These are phyloP conservation scores for Paratrypanosoma confusum DNA, from an alignment of 208 protist species.

Conservation along the genomic window DNA sequence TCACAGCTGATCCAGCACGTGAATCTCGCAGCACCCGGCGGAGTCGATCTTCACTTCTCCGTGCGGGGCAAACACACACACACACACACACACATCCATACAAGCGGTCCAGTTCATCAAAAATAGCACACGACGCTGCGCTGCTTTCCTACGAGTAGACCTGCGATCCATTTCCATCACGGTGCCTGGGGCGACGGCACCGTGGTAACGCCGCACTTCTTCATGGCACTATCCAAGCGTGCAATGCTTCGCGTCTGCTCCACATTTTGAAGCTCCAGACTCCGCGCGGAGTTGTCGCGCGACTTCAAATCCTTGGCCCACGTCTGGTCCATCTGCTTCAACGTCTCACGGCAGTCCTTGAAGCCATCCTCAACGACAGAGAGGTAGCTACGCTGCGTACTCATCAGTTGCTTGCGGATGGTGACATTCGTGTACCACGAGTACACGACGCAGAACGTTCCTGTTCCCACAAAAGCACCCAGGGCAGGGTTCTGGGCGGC, in stretches of 20 bases:
- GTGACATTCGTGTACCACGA: slow-evolving; percentile 62
- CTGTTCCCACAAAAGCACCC: slow-evolving; percentile 37
- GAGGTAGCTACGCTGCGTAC: slow-evolving; percentile 41
- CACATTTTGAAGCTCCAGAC: slow-evolving; percentile 81
- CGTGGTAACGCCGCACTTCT: slow-evolving; percentile 47
- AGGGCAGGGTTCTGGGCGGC: slow-evolving; percentile 40
- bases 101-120: neutral
- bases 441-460: slow-evolving; percentile 46
- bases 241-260: slow-evolving; percentile 79
- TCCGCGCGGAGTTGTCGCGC: slow-evolving; percentile 56
- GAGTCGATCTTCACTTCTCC: neutral
- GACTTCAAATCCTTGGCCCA: slow-evolving; percentile 59
- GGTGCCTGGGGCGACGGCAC: slow-evolving; percentile 9
- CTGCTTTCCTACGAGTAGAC: too few relatives aligned
- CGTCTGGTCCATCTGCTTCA: slow-evolving; percentile 51
- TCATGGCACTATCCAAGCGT: slow-evolving; percentile 68
- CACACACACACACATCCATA: neutral
- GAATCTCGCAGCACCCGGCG: too few relatives aligned
- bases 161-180: too few relatives aligned
- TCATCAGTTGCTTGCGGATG: slow-evolving; percentile 29
- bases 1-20: too few relatives aligned
- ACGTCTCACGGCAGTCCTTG: slow-evolving; percentile 46
- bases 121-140: too few relatives aligned
- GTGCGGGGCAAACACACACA: neutral
- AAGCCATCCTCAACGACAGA: slow-evolving; percentile 36